These are phyloP conservation scores for Cadophora luteo-olivacea DNA, from an alignment of 2,329 filamentous ascomycete species.

Conservation along the genomic window DNA sequence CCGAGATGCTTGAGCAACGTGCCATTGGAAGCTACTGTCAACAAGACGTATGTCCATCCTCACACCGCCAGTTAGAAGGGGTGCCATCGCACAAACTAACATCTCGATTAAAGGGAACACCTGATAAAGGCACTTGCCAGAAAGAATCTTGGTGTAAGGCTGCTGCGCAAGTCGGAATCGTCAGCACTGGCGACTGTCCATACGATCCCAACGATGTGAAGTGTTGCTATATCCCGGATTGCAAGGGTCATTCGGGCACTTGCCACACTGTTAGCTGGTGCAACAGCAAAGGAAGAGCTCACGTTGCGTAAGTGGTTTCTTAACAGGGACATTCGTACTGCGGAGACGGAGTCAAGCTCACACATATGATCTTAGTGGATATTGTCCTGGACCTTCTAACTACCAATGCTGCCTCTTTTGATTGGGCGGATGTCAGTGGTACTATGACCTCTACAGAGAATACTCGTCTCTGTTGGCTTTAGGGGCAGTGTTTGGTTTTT, in stretches of 20 bases:
- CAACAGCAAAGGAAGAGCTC: constrained; percentile 4
- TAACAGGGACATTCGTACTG: neutral
- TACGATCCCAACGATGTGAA: constrained; percentile 3
- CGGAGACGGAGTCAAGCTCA: neutral
- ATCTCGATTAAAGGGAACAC: neutral
- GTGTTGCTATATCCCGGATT: constrained; percentile 11
- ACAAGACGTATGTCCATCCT: neutral
- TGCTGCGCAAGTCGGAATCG: neutral
- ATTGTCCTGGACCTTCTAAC: neutral
- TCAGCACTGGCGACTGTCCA: constrained; percentile 16
- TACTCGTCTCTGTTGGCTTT: no score
- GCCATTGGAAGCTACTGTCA: constrained; percentile 13
- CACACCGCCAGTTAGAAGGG: no score
- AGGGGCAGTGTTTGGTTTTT: no score
- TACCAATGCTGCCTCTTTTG: constrained; percentile 18
- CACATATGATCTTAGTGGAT: neutral
- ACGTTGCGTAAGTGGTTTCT: constrained; percentile 1
- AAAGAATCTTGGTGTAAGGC: constrained; percentile 11
- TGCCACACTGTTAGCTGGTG: constrained; percentile 11
- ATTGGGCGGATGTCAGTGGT: neutral
- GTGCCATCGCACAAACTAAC: no score
- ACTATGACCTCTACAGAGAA: no score
- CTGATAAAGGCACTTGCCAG: constrained; percentile 12
- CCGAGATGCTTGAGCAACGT: constrained; percentile 1
- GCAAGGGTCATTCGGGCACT: constrained; percentile 5